Percentiles rank a stretch among this genome's conserved stretches.
Conservation (phyloP, 202 grass and related monocot genomes). For the Dendrocalamus latiflorus region DNA sequence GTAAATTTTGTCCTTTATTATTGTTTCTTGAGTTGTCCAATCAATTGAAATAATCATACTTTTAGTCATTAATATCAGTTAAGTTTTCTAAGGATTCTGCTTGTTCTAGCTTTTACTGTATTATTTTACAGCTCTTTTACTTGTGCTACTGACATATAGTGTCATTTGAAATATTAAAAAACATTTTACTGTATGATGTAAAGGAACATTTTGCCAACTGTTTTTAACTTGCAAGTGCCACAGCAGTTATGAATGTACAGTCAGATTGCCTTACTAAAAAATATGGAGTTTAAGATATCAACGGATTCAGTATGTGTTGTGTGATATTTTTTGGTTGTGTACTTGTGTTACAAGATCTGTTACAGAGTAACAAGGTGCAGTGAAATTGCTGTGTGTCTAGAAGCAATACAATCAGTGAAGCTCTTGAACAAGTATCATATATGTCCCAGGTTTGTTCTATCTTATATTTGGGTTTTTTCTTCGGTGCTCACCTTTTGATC, state of each 20-base stretch:
- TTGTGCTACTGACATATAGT: neutral
- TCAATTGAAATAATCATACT: neutral
- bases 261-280: neutral
- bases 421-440: no score
- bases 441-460: no score
- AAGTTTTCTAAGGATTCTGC: neutral
- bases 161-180: neutral
- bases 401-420: no score
- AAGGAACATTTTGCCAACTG: neutral
- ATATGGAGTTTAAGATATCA: no score
- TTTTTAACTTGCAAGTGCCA: neutral
- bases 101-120: neutral
- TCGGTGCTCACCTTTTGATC: no score
- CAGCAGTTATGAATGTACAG: neutral
- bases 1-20: neutral
- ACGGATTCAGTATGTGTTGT: no score
- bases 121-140: neutral
- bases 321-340: no score
- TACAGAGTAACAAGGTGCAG: neutral
- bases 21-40: neutral
- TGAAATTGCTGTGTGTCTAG: no score
- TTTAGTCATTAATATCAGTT: neutral
- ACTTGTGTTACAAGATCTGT: no score
- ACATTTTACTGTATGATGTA: neutral
- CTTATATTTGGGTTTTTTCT: no score